Evolutionary conservation across 2,329 filamentous ascomycete species (phyloP).

Genomic region (Epicoccum sorghinum): DNA sequence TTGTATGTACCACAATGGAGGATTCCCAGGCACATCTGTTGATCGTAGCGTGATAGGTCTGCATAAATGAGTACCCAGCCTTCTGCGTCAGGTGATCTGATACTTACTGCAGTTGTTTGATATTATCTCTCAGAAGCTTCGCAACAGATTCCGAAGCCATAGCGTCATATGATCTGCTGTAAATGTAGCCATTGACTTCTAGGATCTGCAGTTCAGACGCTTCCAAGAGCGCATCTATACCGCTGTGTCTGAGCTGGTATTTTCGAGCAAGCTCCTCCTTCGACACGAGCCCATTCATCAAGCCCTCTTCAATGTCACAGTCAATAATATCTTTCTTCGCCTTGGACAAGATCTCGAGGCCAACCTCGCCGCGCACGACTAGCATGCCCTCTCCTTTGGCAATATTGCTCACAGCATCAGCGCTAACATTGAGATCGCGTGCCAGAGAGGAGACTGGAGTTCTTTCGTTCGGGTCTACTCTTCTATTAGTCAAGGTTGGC

Average conservation of each 20-base stretch:
- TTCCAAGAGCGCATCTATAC: constrained; percentile 28
- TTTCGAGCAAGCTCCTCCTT: constrained; percentile 27
- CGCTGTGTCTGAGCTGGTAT: constrained; percentile 30
- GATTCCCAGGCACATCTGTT: constrained; percentile 24
- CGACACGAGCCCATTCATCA: constrained; percentile 20
- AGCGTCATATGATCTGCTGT: constrained; percentile 23
- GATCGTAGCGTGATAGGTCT: constrained; percentile 19
- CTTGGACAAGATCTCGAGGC: constrained; percentile 32
- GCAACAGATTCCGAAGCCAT: constrained; percentile 13
- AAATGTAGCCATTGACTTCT: constrained; percentile 26
- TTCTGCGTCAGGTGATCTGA: background rate
- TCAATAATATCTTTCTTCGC: constrained; percentile 26
- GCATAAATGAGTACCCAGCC: background rate
- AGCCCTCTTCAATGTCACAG: constrained; percentile 13
- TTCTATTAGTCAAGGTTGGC: constrained; percentile 1
- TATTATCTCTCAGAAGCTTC: constrained; percentile 15
- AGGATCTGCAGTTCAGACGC: constrained; percentile 18
- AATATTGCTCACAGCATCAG: constrained; percentile 26
- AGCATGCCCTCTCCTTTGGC: constrained; percentile 23
- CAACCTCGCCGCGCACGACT: constrained; percentile 34
- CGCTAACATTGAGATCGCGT: constrained; percentile 29
- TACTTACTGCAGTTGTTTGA: constrained; percentile 25
- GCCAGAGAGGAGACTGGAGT: constrained; percentile 24
- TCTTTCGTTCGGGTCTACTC: constrained; percentile 16
- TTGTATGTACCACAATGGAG: constrained; percentile 34